Base-by-base conservation (phyloP, 257 asterid species). In the Buddleja alternifolia region DNA sequence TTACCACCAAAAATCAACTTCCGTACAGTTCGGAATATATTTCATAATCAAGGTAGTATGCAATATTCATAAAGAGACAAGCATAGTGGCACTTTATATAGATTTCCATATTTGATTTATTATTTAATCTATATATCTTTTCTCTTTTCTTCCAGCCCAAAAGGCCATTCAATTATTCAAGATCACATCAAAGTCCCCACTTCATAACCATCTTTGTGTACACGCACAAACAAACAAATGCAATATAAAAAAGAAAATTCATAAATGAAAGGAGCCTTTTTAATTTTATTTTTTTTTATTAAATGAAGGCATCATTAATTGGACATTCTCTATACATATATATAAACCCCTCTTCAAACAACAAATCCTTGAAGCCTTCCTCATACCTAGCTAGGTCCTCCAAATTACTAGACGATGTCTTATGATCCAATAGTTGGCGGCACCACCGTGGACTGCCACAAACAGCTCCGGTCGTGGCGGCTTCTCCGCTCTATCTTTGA, bases 381-480 rank as follows among this genome's bases (percentile, higher is more conserved):
- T 11, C 19, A 17, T 0, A 54, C 12, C n/a, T n/a, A 15, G 12
- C 37, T 11, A 25, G 48, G 6, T 40, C 61, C 12, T 11, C 14
- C 8, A 50, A 2, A 48, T 23, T 39, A 0, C 32, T 66, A 19
- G 70, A 67, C 52, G 23, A 67, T 67, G 52, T 67, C 78, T 16
- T 51, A n/a, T n/a, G n/a, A 50, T 19, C 61, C 66, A 32, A 21
- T 5, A 25, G 34, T 42, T 29, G 42, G 59, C 44, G 63, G 19
- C 64, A 80, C 90, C 67, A 44, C 82, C 73, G 88, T 86, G 1
- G 88, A 86, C 73, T 86, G 93, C 68, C 77, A 86, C 59, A 86
- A 86, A 10, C 93, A 86, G 70, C 88, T 86, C 70, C 73, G 83
- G 15, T 86, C 93, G 1, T 86, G 93, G 93, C 70, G 87, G 75